Conservation (phyloP, 169 alveolate genomes). For the Ichthyophthirius multifiliis region DNA sequence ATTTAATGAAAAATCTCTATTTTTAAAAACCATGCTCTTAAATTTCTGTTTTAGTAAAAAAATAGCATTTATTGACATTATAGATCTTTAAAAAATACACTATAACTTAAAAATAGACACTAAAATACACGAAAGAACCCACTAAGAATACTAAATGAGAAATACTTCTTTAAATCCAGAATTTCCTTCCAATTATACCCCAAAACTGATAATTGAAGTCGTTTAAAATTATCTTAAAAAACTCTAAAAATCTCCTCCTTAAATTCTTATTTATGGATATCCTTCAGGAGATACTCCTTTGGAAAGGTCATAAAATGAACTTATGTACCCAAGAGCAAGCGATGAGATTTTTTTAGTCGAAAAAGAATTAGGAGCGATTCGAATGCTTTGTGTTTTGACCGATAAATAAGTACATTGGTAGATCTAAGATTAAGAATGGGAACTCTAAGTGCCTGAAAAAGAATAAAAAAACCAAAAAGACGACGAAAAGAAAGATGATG, state of each 20-base stretch:
- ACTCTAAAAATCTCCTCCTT: not conserved
- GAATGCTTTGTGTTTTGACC: no score
- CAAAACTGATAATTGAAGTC: not conserved
- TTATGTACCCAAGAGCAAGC: slow-evolving; percentile 25
- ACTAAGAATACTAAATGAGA: slow-evolving; percentile 25
- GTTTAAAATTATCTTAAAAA: not conserved
- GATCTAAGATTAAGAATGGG: no score
- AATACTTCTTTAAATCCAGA: not conserved
- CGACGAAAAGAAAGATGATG: slow-evolving; percentile 15
- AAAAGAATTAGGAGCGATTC: not conserved
- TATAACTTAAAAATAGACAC: not conserved
- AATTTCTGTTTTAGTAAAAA: slow-evolving; percentile 8
- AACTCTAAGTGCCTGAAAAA: no score
- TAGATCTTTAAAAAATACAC: not conserved
- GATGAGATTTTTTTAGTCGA: slow-evolving; percentile 22
- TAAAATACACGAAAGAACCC: not conserved
- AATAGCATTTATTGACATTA: slow-evolving; percentile 19
- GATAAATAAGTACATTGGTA: no score
- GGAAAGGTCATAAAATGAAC: not conserved
- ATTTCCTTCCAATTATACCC: slow-evolving; percentile 16
- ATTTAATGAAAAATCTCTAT: not conserved
- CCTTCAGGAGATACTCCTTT: slow-evolving; percentile 16
- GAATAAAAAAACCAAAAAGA: not conserved
- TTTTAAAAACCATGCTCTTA: not conserved
- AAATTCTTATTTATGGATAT: slow-evolving; percentile 20